Evolutionary conservation across 139 green algal genomes (phyloP).

Genomic region (Chlorella sp.): DNA sequence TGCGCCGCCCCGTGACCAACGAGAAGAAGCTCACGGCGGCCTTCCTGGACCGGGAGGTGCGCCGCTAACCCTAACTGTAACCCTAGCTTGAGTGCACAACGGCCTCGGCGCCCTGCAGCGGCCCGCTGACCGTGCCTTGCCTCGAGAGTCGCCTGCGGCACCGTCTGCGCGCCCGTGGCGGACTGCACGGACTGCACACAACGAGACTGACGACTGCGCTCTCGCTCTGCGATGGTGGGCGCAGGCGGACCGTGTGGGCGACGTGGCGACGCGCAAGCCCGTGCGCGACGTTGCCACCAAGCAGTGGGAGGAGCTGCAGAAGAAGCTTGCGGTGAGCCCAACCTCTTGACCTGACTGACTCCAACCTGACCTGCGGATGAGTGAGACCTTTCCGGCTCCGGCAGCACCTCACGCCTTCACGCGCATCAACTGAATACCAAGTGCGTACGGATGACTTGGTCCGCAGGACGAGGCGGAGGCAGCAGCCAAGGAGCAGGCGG

Average conservation of each 20-base stretch:
- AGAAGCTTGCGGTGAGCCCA: slow-evolving; percentile 3
- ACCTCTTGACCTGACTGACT: background rate
- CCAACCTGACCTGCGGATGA: background rate
- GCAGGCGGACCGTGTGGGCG: slow-evolving; percentile 24
- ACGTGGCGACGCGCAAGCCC: slow-evolving; percentile 29
- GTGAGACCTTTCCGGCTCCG: background rate
- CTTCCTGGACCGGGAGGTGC: slow-evolving; percentile 51
- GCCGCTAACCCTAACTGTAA: no score
- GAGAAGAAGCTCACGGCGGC: slow-evolving; percentile 58
- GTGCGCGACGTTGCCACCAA: slow-evolving; percentile 14
- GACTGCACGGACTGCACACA: background rate
- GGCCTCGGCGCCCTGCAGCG: no score
- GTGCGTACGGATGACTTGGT: background rate
- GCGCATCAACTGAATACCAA: background rate
- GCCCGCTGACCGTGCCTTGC: no score
- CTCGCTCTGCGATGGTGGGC: background rate
- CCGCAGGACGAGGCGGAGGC: slow-evolving; percentile 21
- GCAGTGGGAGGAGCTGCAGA: slow-evolving; percentile 10
- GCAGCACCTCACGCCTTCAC: background rate
- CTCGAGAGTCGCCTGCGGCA: no score
- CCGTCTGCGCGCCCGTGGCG: background rate
- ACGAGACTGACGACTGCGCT: background rate
- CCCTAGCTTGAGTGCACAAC: no score
- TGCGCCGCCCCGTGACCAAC: slow-evolving; percentile 59
- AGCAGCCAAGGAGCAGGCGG: slow-evolving; percentile 10